phyloP scores from a whole-genome alignment of 768 basidiomycete species.

The Rhodosporidiobolus odoratus region DNA sequence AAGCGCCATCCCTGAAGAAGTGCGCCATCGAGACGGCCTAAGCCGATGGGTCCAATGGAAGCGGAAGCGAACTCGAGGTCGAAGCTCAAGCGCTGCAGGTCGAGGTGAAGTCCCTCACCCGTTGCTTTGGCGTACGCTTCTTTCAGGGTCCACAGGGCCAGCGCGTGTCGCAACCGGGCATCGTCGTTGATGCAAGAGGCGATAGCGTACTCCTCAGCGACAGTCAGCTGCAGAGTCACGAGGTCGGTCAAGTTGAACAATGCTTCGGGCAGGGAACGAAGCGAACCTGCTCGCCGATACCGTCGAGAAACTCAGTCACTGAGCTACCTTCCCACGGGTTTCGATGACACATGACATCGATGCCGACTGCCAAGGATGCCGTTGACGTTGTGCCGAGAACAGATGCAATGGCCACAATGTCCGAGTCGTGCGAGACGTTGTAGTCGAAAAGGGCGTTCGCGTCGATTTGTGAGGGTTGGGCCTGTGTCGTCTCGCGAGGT shows the following conservation, averaged over 20 bases:
- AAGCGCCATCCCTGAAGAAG: background rate
- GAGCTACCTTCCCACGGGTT: conserved; percentile 30
- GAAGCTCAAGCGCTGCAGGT: conserved; percentile 19
- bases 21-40: background rate
- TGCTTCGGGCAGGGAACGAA: background rate
- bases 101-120: conserved; percentile 21
- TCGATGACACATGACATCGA: conserved; percentile 29
- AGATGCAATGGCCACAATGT: conserved; percentile 16
- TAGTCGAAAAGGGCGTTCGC: conserved; percentile 9
- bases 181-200: fast-evolving
- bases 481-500: background rate
- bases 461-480: background rate
- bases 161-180: background rate
- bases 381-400: background rate
- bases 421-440: conserved; percentile 34
- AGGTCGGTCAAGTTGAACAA: background rate
- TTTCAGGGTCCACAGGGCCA: conserved; percentile 38
- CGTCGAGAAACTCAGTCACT: conserved; percentile 5
- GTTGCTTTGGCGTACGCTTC: conserved; percentile 36
- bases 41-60: background rate
- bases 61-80: background rate
- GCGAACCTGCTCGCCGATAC: conserved; percentile 20
- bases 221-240: background rate
- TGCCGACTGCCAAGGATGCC: background rate
- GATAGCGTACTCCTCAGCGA: background rate